Base-by-base conservation (phyloP, 2,329 filamentous ascomycete genomes). In the Calonectria naviculata region DNA sequence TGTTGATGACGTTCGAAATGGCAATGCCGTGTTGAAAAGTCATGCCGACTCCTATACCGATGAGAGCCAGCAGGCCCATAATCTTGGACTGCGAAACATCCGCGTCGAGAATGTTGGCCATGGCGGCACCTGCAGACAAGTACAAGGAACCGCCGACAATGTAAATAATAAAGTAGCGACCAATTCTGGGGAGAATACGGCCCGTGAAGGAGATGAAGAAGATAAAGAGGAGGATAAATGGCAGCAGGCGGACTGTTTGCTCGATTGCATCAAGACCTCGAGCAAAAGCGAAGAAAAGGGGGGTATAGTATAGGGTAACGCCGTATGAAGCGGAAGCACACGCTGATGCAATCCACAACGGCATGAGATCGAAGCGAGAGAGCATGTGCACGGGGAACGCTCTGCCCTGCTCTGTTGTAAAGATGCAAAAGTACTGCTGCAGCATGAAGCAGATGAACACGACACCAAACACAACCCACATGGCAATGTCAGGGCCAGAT, bases 241-340 rank as follows among this genome's bases (percentile, higher is more conserved):
- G 87, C 1, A 88, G 78, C 1, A 87, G 76, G 4, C 83, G 80
- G 1, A 85, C 81, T 1, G 82, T 85, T 4, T 85, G 82, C n/a
- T 80, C 67, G 4, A 87, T 74, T 0, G 85, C 81, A 3, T 74
- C 80, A 34, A 87, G 82, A 5, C 84, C 84, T 3, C 80, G 82
- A 0, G 83, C 83, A 75, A 90, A 90, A 68, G 88, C 85, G 77
- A 90, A 90, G 79, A 84, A 89, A 0, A 90, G 79, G 0, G 89
- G 89, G 9, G 87, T 85, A 78, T 87, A 90, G 79, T 90, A 90
- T 8, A 87, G 80, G 0, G 83, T 74, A 54, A 85, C 79, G 17
- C 83, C 85, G 69, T 84, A 82, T 10, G 79, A 79, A 4, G 83
- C 80, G 8, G 80, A 82, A 0, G 81, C 80, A 36, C 79, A 80